A percentile compares a stretch with the other conserved stretches of the same genome.
phyloP scores from a whole-genome alignment of 495 filamentous ascomycete genomes.

The Daldinia caldariorum region DNA sequence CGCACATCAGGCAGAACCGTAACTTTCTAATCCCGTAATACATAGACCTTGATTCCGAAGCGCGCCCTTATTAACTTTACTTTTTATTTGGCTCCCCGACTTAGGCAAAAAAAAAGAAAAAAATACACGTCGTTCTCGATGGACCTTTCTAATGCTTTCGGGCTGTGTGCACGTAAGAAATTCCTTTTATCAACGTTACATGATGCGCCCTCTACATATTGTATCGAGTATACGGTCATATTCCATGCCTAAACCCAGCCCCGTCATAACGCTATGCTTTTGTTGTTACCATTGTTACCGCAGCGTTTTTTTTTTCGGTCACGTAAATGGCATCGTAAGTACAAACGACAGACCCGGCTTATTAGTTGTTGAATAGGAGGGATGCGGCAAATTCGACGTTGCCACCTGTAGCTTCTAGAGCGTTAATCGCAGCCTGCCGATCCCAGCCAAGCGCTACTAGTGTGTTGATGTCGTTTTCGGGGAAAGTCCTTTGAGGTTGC shows the following conservation, averaged over 20 bases:
- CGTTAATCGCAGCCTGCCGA: constrained; percentile 78
- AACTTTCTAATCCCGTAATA: constrained; percentile 13
- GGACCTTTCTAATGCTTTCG: constrained; percentile 30
- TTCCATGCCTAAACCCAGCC: constrained; percentile 6
- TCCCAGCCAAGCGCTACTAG: constrained; percentile 83
- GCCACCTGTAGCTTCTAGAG: constrained; percentile 82
- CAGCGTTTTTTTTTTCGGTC: not conserved
- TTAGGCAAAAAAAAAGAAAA: not conserved
- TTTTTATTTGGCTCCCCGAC: not conserved
- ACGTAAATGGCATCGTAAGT: constrained; percentile 8
- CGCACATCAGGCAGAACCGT: constrained; percentile 8
- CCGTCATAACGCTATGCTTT: constrained; percentile 17
- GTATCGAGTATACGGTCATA: constrained; percentile 14
- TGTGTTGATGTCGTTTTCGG: constrained; percentile 71
- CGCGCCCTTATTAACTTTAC: constrained; percentile 3
- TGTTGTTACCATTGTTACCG: not conserved
- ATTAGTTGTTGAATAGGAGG: constrained; percentile 72
- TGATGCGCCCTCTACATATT: constrained; percentile 32
- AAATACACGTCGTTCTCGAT: constrained; percentile 11
- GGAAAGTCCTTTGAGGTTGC: constrained; percentile 55
- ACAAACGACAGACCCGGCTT: not conserved
- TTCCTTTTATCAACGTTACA: constrained; percentile 15
- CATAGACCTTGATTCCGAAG: constrained; percentile 18
- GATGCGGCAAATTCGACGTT: constrained; percentile 89
- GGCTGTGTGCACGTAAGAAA: constrained; percentile 28